Percentiles rank a stretch among this genome's conserved stretches.
phyloP scores from a whole-genome alignment of 176 grass and related monocot genomes.

The Chrysopogon serrulatus region DNA sequence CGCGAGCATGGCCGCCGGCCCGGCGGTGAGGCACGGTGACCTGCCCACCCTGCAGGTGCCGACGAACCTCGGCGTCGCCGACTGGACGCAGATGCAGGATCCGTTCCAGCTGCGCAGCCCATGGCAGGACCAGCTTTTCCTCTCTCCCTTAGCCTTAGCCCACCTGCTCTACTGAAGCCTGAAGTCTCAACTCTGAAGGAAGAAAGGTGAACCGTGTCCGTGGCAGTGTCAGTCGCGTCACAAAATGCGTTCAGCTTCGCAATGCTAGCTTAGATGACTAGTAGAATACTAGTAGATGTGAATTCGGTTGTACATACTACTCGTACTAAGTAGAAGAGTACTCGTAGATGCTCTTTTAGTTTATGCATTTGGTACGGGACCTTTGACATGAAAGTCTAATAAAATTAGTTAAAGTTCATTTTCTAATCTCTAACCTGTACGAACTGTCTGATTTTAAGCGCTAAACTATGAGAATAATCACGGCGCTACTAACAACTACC shows the following conservation, averaged over 20 bases:
- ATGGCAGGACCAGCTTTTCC: slow-evolving; percentile 55
- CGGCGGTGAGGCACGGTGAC: slow-evolving; percentile 14
- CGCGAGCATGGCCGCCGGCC: slow-evolving; percentile 15
- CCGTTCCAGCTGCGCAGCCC: slow-evolving; percentile 68
- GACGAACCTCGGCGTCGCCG: slow-evolving; percentile 25
- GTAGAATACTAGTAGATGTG: too few relatives aligned
- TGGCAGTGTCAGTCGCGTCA: background rate
- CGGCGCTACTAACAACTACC: too few relatives aligned
- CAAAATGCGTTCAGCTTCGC: background rate
- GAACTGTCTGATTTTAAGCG: too few relatives aligned
- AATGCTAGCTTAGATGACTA: too few relatives aligned
- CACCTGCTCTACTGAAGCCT: slow-evolving; percentile 50
- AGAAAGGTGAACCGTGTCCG: background rate
- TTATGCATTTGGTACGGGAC: too few relatives aligned
- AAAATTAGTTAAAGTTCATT: too few relatives aligned
- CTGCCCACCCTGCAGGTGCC: slow-evolving; percentile 46
- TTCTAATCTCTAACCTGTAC: too few relatives aligned
- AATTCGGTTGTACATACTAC: slow-evolving; percentile 2
- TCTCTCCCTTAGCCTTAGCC: slow-evolving; percentile 55
- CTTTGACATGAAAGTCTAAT: too few relatives aligned
- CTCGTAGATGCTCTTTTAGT: too few relatives aligned
- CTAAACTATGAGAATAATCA: too few relatives aligned
- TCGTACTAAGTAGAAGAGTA: background rate
- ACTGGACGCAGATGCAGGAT: slow-evolving; percentile 63
- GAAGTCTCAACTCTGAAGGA: too few relatives aligned